Percentiles rank a stretch among this genome's conserved stretches.
Conservation (phyloP, 495 filamentous ascomycete species). For the Tuber indicum region DNA sequence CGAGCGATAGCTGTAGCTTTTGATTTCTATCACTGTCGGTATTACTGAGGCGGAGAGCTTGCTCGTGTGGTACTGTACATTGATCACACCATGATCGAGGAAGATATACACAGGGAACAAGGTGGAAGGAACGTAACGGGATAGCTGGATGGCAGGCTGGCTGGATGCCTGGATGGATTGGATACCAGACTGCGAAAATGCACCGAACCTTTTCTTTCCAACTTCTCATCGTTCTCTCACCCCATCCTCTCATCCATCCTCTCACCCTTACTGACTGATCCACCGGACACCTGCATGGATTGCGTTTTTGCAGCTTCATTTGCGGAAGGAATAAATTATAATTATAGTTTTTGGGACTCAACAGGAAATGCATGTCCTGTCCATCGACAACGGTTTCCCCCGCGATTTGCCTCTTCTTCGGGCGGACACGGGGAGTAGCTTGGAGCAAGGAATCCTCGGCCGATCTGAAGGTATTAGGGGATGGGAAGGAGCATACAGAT, state of each 20-base stretch:
- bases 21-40: neutral
- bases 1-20: neutral
- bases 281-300: neutral
- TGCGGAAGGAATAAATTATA: neutral
- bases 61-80: neutral
- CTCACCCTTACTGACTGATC: neutral
- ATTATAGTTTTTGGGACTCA: neutral
- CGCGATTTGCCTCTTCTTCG: neutral
- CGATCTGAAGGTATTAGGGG: neutral
- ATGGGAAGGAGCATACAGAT: neutral
- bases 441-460: neutral
- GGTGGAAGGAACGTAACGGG: neutral
- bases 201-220: neutral
- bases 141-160: neutral
- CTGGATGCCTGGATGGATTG: neutral
- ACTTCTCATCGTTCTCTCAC: neutral
- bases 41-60: neutral
- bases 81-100: neutral
- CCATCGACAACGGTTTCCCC: neutral
- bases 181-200: constrained; percentile 3
- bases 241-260: neutral
- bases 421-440: neutral
- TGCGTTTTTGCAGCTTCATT: neutral
- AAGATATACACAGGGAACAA: neutral
- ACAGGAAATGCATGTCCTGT: neutral